Percentiles rank a stretch among this genome's conserved stretches.
Conservation (phyloP, 768 basidiomycete genomes). For the Megacollybia marginata region DNA sequence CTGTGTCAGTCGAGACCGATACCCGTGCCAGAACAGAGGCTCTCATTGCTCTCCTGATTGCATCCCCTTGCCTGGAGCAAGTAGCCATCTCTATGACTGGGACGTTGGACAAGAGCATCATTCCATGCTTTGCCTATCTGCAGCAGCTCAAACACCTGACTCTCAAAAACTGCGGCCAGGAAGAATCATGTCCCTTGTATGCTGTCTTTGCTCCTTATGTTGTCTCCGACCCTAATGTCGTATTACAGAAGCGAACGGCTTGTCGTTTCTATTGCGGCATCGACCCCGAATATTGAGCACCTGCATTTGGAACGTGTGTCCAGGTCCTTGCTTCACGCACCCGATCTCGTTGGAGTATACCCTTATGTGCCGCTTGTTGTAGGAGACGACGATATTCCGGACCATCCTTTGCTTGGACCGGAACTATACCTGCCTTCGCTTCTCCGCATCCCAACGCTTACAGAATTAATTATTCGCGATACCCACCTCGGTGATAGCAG, state of each 20-base stretch:
- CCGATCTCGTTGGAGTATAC: conserved; percentile 45
- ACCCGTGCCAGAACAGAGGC: conserved; percentile 32
- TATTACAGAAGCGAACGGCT: conserved; percentile 56
- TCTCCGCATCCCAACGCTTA: conserved; percentile 54
- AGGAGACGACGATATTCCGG: conserved; percentile 55
- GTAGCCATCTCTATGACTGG: conserved; percentile 43
- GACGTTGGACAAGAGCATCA: conserved; percentile 39
- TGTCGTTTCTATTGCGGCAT: conserved; percentile 60
- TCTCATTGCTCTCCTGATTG: conserved; percentile 41
- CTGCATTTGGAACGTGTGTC: conserved; percentile 58
- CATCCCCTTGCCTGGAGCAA: conserved; percentile 38
- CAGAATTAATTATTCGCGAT: conserved; percentile 56
- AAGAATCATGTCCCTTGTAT: conserved; percentile 36
- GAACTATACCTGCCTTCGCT: conserved; percentile 60
- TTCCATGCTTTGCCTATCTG: conserved; percentile 40
- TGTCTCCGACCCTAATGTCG: background rate
- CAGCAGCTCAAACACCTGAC: conserved; percentile 35
- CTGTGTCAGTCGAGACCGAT: conserved; percentile 28
- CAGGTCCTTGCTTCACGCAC: conserved; percentile 60
- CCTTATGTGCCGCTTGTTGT: conserved; percentile 54
- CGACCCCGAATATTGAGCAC: conserved; percentile 44
- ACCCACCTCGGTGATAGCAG: conserved; percentile 61
- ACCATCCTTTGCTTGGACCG: conserved; percentile 43
- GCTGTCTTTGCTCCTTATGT: conserved; percentile 11
- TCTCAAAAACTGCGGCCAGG: conserved; percentile 39